Conservation (phyloP, 2,329 filamentous ascomycete species). For the Beauveria australis region DNA sequence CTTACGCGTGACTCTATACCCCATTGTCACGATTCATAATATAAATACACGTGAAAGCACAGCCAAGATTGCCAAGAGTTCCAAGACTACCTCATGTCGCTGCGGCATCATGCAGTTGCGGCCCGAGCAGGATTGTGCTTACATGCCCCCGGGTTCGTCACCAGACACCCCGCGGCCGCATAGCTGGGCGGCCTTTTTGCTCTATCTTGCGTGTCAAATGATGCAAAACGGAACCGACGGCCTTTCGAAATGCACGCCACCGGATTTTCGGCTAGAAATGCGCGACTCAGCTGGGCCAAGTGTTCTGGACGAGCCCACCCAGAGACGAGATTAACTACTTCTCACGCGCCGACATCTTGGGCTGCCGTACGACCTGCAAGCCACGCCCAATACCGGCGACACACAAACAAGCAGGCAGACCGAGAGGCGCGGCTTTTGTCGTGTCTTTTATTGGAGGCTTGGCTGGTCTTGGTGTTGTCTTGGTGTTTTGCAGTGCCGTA, state of each 20-base stretch:
- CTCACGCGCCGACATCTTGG: not conserved
- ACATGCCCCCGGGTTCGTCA: not conserved
- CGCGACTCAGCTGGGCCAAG: not conserved
- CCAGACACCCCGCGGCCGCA: not conserved
- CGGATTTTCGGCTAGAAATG: not conserved
- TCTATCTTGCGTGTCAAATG: not conserved
- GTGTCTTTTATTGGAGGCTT: not conserved
- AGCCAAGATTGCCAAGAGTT: not conserved
- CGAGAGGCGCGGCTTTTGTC: not conserved
- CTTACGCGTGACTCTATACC: too few species aligned
- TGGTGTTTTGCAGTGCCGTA: not conserved
- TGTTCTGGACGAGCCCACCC: not conserved
- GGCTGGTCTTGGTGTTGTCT: not conserved
- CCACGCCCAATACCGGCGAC: not conserved
- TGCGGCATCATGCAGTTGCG: not conserved
- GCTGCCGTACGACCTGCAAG: not conserved
- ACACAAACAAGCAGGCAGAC: not conserved
- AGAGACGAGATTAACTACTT: not conserved
- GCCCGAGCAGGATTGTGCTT: not conserved
- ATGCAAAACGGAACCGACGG: not conserved
- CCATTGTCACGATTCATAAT: not conserved
- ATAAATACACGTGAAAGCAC: not conserved
- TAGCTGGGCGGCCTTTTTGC: not conserved
- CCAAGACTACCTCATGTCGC: not conserved
- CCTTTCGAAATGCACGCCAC: not conserved